Evolutionary conservation across 1,139 yeast genomes (phyloP), one percentile per base, ranked within the genome.

Genomic region (Scheffersomyces illinoinensis): DNA sequence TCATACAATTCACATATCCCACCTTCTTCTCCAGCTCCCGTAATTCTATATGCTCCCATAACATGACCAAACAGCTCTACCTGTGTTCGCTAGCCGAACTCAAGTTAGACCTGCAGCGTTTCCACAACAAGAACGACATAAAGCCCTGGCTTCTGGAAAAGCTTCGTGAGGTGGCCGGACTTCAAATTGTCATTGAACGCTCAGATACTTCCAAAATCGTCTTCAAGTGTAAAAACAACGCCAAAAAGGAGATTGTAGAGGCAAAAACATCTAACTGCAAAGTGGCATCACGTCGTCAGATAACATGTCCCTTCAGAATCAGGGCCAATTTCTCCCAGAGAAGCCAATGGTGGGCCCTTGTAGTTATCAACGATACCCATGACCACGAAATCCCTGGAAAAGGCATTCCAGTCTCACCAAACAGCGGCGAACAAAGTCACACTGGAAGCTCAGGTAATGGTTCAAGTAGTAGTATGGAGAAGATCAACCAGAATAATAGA

Each of bases 191-290:
- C 5, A 88, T 88, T 59, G 93, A 88, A 71, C 75, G 95, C 57
- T 86, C 91, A 0, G 95, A 89, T 69, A 82, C 83, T 50, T 76
- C 85, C 54, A 89, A 89, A 71, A 87, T 88, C 50, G 88, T 89
- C 19, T 89, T 89, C 75, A 85, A 87, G 67, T 89, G 95, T 69
- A 88, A 87, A 68, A 63, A 63, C 53, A 53, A 52, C 51, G 46
- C 60, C 49, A 64, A 61, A 57, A 59, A 61, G 53, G 62, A 61
- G 55, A 53, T 60, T 23, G 54, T 56, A 3, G 61, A 61, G 55
- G 47, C 60, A n/a, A 58, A 56, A 56, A 52, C 53, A 14, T 20
- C 51, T 5, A 48, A 21, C 26, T 55, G 57, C 46, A 55, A 55
- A 52, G 43, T 59, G 43, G 62, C 56, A 52, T 57, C 52, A 23